Percentiles rank a stretch among this genome's conserved stretches.
Conservation (phyloP, 495 filamentous ascomycete species). For the Aspergillus cavernicola region DNA sequence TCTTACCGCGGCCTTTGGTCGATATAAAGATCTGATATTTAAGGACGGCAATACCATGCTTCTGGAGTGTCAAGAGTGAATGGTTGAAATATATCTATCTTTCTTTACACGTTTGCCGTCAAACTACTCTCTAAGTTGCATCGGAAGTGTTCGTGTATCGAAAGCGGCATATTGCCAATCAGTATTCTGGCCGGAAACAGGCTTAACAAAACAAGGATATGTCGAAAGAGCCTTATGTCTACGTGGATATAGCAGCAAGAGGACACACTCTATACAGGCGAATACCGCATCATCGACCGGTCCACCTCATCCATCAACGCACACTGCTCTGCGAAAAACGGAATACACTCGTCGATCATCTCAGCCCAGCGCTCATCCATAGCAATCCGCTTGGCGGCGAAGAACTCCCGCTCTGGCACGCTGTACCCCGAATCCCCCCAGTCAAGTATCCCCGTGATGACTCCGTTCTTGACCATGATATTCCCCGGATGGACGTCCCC, state of each 20-base stretch:
- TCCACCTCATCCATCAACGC: not conserved
- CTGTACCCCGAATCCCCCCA: not conserved
- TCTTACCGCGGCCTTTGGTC: no score
- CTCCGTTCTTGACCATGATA: conserved; percentile 1
- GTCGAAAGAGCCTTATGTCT: not conserved
- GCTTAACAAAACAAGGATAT: no score
- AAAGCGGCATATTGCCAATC: no score
- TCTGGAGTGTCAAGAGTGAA: no score
- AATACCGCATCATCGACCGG: not conserved
- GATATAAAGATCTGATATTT: no score
- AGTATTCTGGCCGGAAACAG: conserved; percentile 29
- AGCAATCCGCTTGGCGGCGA: not conserved
- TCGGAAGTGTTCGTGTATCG: no score
- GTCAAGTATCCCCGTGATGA: not conserved
- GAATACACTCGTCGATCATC: not conserved
- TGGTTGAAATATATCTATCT: no score
- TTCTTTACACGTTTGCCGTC: no score
- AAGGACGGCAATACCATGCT: no score
- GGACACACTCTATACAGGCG: not conserved
- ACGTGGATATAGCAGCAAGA: not conserved
- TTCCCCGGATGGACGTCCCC: not conserved
- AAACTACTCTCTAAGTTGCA: no score
- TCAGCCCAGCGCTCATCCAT: not conserved
- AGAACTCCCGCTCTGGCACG: not conserved
- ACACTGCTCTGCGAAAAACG: not conserved